phyloP scores from a whole-genome alignment of 148 eudicot genomes.

The Arctostaphylos glauca region DNA sequence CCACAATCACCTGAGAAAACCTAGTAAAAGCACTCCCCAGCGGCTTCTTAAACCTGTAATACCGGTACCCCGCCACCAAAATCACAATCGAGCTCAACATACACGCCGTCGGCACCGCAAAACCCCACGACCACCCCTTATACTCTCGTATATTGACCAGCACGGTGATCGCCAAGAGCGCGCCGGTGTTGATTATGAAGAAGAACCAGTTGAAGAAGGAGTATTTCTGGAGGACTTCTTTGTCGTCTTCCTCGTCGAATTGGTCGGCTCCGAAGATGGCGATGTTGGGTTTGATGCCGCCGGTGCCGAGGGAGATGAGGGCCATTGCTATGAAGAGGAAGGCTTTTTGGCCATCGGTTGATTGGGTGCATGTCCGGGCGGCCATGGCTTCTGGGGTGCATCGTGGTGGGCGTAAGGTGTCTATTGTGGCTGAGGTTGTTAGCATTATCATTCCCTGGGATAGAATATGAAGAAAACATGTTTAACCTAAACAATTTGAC shows the following conservation, averaged over 20 bases:
- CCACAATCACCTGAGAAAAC: slow-evolving; percentile 46
- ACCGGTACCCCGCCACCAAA: slow-evolving; percentile 32
- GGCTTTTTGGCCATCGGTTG: slow-evolving; percentile 29
- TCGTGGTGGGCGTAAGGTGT: slow-evolving; percentile 39
- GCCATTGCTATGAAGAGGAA: slow-evolving; percentile 41
- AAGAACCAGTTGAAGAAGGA: slow-evolving; percentile 61
- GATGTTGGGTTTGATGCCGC: slow-evolving; percentile 57
- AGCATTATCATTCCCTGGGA: slow-evolving; percentile 46
- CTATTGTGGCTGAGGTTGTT: slow-evolving; percentile 43
- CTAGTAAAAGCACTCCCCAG: slow-evolving; percentile 54
- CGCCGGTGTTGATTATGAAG: slow-evolving; percentile 58
- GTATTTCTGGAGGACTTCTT: slow-evolving; percentile 38
- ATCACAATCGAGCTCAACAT: slow-evolving; percentile 38
- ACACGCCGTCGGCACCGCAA: slow-evolving; percentile 38
- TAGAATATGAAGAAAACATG: not conserved
- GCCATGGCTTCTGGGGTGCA: slow-evolving; percentile 23
- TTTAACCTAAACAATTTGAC: no score
- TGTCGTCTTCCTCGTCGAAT: slow-evolving; percentile 40
- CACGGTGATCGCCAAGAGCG: slow-evolving; percentile 40
- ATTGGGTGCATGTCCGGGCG: slow-evolving; percentile 28
- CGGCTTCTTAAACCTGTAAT: slow-evolving; percentile 44
- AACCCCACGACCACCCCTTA: slow-evolving; percentile 47
- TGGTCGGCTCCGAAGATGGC: slow-evolving; percentile 58
- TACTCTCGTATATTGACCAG: slow-evolving; percentile 34
- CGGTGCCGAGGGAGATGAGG: slow-evolving; percentile 49